phyloP scores from a whole-genome alignment of 495 filamentous ascomycete genomes.

The Thozetella sp. region DNA sequence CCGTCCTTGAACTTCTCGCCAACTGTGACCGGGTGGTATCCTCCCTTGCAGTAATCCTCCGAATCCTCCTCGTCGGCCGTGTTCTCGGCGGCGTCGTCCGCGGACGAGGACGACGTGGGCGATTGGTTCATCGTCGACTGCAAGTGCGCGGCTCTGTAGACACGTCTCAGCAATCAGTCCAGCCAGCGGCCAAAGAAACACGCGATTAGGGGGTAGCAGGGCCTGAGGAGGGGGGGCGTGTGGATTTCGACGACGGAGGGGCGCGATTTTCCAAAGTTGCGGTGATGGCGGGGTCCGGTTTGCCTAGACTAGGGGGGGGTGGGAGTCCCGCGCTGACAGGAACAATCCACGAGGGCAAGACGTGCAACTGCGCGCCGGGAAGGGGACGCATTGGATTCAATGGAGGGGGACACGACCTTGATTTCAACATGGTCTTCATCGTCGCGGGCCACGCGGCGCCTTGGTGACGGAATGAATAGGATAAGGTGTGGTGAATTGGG shows the following conservation, averaged over 20 bases:
- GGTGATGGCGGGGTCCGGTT: background rate
- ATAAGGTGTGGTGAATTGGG: slow-evolving; percentile 11
- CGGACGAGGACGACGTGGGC: slow-evolving; percentile 76
- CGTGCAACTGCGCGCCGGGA: no score
- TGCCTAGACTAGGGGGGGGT: background rate
- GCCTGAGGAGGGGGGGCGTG: background rate
- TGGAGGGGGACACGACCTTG: slow-evolving; percentile 48
- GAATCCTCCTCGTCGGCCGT: slow-evolving; percentile 98
- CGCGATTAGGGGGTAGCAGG: background rate
- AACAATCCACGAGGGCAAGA: no score
- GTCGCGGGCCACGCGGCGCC: slow-evolving; percentile 8
- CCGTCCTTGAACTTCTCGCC: slow-evolving; percentile 98
- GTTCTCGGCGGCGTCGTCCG: slow-evolving; percentile 83
- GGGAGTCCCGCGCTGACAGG: background rate
- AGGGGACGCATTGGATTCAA: no score
- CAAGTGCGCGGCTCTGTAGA: slow-evolving; percentile 28
- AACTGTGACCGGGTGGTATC: slow-evolving; percentile 91
- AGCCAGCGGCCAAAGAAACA: no score
- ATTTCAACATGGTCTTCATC: slow-evolving; percentile 45
- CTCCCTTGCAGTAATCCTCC: slow-evolving; percentile 98
- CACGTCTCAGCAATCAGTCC: slow-evolving; percentile 15
- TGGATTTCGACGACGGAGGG: background rate
- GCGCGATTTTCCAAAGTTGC: background rate
- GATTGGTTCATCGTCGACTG: slow-evolving; percentile 61
- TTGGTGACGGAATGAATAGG: slow-evolving; percentile 9